Evolutionary conservation across 2,329 filamentous ascomycete genomes (phyloP).

Genomic region (Davidsoniella neocaledoniae): DNA sequence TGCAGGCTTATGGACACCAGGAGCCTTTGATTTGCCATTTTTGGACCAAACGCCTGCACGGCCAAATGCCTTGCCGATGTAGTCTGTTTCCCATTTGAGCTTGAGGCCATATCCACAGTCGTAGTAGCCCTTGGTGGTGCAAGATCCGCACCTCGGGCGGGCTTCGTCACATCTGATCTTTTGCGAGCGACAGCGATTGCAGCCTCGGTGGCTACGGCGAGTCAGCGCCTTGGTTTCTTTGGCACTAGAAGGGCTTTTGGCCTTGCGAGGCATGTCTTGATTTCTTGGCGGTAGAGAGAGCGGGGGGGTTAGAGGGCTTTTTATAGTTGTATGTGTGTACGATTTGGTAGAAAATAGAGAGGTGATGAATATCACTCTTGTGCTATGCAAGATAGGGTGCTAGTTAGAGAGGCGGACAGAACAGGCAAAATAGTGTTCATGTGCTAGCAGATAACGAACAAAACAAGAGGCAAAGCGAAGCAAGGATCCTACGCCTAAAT

Average conservation of each 20-base stretch:
- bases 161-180: constrained; percentile 16
- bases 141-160: constrained; percentile 15
- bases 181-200: constrained; percentile 15
- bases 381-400: too few relatives aligned
- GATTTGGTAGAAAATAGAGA: not conserved
- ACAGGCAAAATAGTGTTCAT: too few relatives aligned
- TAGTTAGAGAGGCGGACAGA: too few relatives aligned
- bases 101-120: constrained; percentile 11
- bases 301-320: not conserved
- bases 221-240: constrained; percentile 8
- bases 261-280: too few relatives aligned
- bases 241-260: too few relatives aligned
- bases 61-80: constrained; percentile 18
- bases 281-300: not conserved
- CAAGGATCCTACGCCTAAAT: too few relatives aligned
- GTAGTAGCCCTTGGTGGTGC: constrained; percentile 14
- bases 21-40: constrained; percentile 4
- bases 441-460: too few relatives aligned
- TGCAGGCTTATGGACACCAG: not conserved
- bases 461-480: too few relatives aligned
- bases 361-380: too few relatives aligned
- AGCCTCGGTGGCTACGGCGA: constrained; percentile 16
- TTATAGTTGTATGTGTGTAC: not conserved
- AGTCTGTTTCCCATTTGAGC: constrained; percentile 19
- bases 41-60: constrained; percentile 19